phyloP scores from a whole-genome alignment of 31 red algal genomes.

The Porphyra umbilicalis region DNA sequence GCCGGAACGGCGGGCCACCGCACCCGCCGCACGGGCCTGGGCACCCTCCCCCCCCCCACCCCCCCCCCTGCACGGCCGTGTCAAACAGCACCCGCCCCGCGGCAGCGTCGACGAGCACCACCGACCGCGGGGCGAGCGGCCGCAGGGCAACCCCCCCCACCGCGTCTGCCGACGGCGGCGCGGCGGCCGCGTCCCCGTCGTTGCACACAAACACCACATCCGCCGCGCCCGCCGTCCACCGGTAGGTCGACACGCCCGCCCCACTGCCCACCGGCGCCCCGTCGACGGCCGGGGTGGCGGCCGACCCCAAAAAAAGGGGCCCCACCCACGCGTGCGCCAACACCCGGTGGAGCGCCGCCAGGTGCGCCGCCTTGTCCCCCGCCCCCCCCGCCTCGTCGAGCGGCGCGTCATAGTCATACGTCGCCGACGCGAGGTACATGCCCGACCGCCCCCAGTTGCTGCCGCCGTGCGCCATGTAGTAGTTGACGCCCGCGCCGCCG shows the following conservation, averaged over 20 bases:
- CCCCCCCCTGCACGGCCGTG: slow-evolving; percentile 5
- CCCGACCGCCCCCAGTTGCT: slow-evolving; percentile 48
- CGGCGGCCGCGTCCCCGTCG: slow-evolving; percentile 5
- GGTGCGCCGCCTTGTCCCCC: slow-evolving; percentile 41
- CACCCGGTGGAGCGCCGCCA: slow-evolving; percentile 27
- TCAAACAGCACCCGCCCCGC: slow-evolving; percentile 12
- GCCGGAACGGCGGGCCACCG: not conserved
- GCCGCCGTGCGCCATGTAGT: slow-evolving; percentile 90
- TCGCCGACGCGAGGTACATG: slow-evolving; percentile 85
- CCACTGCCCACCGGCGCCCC: not conserved
- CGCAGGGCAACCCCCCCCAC: not conserved
- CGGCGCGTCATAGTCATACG: slow-evolving; percentile 89
- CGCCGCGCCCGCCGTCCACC: slow-evolving; percentile 21
- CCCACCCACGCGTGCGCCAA: slow-evolving; percentile 7
- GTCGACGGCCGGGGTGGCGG: not conserved
- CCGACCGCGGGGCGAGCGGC: not conserved
- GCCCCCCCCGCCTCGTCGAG: slow-evolving; percentile 58
- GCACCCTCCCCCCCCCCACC: not conserved
- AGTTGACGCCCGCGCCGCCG: slow-evolving; percentile 69
- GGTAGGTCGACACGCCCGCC: not conserved
- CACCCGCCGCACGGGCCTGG: not conserved
- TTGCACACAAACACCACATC: slow-evolving; percentile 60
- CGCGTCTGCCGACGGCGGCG: slow-evolving; percentile 1
- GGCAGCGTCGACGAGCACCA: not conserved
- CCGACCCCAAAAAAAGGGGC: slow-evolving; percentile 4